Percentiles rank a stretch among this genome's conserved stretches.
These are phyloP conservation scores for Triangularia setosa DNA, from an alignment of 2,329 filamentous ascomycete genomes.

Conservation along the genomic window DNA sequence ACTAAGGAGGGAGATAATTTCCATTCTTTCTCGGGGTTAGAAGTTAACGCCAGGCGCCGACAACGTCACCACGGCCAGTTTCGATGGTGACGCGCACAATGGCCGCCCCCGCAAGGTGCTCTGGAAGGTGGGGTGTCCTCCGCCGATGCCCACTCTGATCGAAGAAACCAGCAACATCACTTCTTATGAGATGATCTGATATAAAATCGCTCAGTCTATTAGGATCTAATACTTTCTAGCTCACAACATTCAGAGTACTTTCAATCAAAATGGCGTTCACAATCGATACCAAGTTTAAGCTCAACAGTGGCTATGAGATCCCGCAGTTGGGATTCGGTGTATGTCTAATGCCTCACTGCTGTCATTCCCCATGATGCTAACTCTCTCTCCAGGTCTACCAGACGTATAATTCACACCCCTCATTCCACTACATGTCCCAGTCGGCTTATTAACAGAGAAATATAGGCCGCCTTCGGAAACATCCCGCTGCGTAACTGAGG, in stretches of 20 bases:
- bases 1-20: not conserved
- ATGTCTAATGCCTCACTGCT: slow-evolving; percentile 27
- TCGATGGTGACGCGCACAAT: not conserved
- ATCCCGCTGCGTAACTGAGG: slow-evolving; percentile 40
- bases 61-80: not conserved
- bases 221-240: not conserved
- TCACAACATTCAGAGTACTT: not conserved
- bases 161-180: not conserved
- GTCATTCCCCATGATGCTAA: not conserved
- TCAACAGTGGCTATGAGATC: slow-evolving; percentile 52
- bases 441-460: slow-evolving; percentile 2
- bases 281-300: slow-evolving; percentile 47
- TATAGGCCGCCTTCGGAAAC: slow-evolving; percentile 35
- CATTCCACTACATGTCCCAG: not conserved
- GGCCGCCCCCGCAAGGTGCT: not conserved
- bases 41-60: not conserved
- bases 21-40: not conserved
- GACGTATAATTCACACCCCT: not conserved
- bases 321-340: slow-evolving; percentile 53
- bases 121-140: not conserved
- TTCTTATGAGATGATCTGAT: not conserved
- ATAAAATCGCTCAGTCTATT: not conserved
- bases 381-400: slow-evolving; percentile 1
- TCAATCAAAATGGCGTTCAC: slow-evolving; percentile 46
- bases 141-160: not conserved